These are phyloP conservation scores for Falciphora oryzae DNA, from an alignment of 2,329 filamentous ascomycete species.

Conservation along the genomic window DNA sequence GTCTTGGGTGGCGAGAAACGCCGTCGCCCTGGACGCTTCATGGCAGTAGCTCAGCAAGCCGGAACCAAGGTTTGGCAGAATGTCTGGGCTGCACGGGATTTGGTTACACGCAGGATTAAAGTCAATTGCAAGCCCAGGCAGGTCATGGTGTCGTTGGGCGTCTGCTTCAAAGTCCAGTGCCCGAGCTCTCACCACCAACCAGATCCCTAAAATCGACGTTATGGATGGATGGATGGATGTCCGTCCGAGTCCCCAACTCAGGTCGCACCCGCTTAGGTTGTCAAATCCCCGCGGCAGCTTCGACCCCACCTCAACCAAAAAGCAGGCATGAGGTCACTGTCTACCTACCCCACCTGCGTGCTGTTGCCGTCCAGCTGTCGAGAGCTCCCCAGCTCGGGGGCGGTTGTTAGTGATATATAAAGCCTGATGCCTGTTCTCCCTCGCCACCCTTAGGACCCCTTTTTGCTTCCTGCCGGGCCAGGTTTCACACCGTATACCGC, in stretches of 20 bases:
- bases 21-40: too few relatives aligned
- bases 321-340: neutral
- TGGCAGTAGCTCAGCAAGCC: too few relatives aligned
- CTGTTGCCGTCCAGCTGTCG: neutral
- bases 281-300: neutral
- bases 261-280: too few relatives aligned
- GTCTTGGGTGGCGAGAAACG: neutral
- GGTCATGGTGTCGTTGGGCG: neutral
- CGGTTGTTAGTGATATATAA: neutral
- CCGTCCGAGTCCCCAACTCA: neutral
- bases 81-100: too few relatives aligned
- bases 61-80: too few relatives aligned
- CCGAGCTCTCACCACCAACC: neutral
- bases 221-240: neutral
- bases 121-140: neutral
- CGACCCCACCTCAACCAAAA: neutral
- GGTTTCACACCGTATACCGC: neutral
- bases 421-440: neutral
- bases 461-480: neutral
- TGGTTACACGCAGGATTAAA: too few relatives aligned
- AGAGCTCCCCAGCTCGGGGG: neutral
- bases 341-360: neutral
- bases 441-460: neutral
- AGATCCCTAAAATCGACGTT: neutral
- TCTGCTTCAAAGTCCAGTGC: neutral